Evolutionary conservation across 768 basidiomycete genomes (phyloP).

Genomic region (Suillus paluster): DNA sequence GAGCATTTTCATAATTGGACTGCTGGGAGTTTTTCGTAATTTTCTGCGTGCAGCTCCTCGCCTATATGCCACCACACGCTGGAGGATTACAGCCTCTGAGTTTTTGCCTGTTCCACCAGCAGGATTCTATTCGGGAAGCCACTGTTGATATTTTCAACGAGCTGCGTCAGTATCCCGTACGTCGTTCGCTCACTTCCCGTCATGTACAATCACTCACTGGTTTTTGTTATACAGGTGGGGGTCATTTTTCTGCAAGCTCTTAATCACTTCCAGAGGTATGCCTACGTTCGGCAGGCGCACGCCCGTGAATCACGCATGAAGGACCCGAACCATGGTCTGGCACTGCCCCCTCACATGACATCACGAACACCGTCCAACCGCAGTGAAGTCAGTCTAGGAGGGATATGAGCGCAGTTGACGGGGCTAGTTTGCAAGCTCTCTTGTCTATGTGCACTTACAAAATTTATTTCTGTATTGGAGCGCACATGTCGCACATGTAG

Average conservation of each 20-base stretch:
- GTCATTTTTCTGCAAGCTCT: conserved; percentile 75
- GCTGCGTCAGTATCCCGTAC: conserved; percentile 75
- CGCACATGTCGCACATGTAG: not conserved
- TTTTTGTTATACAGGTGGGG: conserved; percentile 60
- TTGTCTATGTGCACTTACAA: not conserved
- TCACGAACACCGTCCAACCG: conserved; percentile 50
- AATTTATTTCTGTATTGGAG: too few relatives aligned
- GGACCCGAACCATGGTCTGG: conserved; percentile 39
- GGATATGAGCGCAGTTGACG: conserved; percentile 25
- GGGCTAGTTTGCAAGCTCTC: not conserved
- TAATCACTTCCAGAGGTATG: conserved; percentile 89
- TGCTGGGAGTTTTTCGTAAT: not conserved
- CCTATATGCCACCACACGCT: conserved; percentile 71
- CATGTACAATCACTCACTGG: conserved; percentile 10
- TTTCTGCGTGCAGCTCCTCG: conserved; percentile 65
- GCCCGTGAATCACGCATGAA: conserved; percentile 53
- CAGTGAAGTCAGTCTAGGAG: conserved; percentile 48
- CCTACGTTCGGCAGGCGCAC: conserved; percentile 84
- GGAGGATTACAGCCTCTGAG: conserved; percentile 87
- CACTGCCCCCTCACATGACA: conserved; percentile 34
- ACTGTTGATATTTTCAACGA: conserved; percentile 87
- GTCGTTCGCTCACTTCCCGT: conserved; percentile 27
- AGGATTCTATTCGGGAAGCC: conserved; percentile 71
- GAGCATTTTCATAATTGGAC: conserved; percentile 15
- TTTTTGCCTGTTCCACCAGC: conserved; percentile 91